phyloP scores from a whole-genome alignment of 306 rosid genomes.

The Senna siamea region DNA sequence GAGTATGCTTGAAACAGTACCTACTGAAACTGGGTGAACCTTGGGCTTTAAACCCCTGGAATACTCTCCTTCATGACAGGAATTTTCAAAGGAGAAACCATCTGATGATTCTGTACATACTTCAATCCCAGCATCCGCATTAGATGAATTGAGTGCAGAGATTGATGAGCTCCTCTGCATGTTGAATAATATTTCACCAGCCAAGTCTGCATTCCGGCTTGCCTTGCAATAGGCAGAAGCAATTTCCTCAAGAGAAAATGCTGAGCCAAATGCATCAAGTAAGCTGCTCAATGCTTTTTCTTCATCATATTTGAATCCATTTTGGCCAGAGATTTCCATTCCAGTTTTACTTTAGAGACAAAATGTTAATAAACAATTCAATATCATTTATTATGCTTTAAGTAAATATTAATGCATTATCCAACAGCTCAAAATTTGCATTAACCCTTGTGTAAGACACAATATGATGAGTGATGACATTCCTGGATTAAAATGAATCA shows the following conservation, averaged over 20 bases:
- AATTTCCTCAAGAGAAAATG: conserved; percentile 69
- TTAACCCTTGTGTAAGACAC: conserved; percentile 17
- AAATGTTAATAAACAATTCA: background rate
- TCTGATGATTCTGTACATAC: conserved; percentile 38
- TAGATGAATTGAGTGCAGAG: conserved; percentile 35
- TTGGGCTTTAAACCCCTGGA: conserved; percentile 42
- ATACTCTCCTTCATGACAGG: conserved; percentile 42
- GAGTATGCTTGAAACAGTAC: conserved; percentile 66
- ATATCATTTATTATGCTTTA: background rate
- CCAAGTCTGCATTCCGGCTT: conserved; percentile 57
- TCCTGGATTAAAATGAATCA: conserved; percentile 8
- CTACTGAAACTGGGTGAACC: conserved; percentile 58
- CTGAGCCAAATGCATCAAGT: conserved; percentile 71
- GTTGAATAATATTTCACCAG: conserved; percentile 60
- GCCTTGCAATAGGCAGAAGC: conserved; percentile 84
- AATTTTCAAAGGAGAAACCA: conserved; percentile 41
- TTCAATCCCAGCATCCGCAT: conserved; percentile 42
- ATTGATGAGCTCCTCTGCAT: conserved; percentile 52
- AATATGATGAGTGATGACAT: background rate
- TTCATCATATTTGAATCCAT: conserved; percentile 41
- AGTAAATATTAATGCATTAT: background rate
- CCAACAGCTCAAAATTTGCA: background rate
- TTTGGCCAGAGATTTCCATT: conserved; percentile 61
- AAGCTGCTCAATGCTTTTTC: conserved; percentile 61
- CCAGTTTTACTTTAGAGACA: conserved; percentile 18